phyloP scores from a whole-genome alignment of 2,329 filamentous ascomycete species.

The Periconia sp. region DNA sequence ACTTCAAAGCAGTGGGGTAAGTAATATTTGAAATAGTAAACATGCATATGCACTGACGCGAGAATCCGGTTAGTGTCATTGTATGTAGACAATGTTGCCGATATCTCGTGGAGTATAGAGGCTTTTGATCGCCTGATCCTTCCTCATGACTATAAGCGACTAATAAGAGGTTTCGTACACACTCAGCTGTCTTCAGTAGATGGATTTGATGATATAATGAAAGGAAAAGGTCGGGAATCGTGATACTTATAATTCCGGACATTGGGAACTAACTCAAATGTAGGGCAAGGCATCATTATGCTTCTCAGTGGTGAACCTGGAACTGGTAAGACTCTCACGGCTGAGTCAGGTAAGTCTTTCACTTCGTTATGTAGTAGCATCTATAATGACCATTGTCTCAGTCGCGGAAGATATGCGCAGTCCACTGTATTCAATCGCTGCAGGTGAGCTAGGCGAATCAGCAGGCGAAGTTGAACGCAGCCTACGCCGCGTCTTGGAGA shows the following conservation, averaged over 20 bases:
- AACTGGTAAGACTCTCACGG: conserved; percentile 84
- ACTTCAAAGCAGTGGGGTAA: no score
- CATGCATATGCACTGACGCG: no score
- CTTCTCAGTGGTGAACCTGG: conserved; percentile 83
- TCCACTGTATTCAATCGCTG: conserved; percentile 53
- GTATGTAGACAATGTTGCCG: no score
- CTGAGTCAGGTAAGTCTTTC: conserved; percentile 39
- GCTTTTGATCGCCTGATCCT: conserved; percentile 48
- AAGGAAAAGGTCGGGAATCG: conserved; percentile 85
- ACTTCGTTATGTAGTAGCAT: no score
- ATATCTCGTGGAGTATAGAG: conserved; percentile 44
- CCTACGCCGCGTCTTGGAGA: conserved; percentile 49
- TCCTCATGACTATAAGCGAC: conserved; percentile 58
- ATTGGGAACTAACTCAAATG: no score
- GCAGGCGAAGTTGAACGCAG: conserved; percentile 46
- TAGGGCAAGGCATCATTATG: conserved; percentile 75
- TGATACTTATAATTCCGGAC: no score
- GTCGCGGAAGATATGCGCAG: conserved; percentile 51
- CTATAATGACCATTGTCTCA: no score
- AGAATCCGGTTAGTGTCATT: no score
- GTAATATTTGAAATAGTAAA: no score
- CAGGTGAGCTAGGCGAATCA: conserved; percentile 52
- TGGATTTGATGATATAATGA: conserved; percentile 69
- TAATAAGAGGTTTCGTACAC: conserved; percentile 78
- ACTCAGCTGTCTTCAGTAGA: conserved; percentile 74